These are phyloP conservation scores for Pythium chondricola DNA, from an alignment of 352 stramenopile genomes.

Conservation along the genomic window DNA sequence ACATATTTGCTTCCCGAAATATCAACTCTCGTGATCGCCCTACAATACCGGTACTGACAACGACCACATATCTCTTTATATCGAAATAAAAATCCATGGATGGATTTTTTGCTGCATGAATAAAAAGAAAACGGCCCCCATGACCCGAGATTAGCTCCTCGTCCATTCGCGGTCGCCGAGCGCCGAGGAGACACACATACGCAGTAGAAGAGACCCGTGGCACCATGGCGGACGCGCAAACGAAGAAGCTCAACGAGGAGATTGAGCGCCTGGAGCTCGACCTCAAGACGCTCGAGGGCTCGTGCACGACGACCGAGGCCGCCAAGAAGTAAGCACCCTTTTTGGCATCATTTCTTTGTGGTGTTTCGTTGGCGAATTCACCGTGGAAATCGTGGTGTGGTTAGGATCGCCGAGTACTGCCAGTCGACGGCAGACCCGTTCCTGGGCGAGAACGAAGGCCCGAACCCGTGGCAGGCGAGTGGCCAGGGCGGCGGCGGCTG, in stretches of 20 bases:
- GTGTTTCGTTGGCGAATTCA: not conserved
- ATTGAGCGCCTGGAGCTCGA: slow-evolving; percentile 72
- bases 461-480: slow-evolving; percentile 68
- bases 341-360: not conserved
- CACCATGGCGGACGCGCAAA: slow-evolving; percentile 36
- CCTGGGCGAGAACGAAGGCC: slow-evolving; percentile 64
- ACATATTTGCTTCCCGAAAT: no score
- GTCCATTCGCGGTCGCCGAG: no score
- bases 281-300: slow-evolving; percentile 71
- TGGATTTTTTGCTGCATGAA: no score
- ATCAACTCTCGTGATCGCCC: no score
- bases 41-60: no score
- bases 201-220: not conserved
- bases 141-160: no score
- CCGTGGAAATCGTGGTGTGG: not conserved
- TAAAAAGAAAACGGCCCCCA: no score
- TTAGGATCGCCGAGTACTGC: slow-evolving; percentile 68
- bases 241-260: slow-evolving; percentile 78
- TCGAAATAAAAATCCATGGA: no score
- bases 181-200: not conserved
- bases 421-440: slow-evolving; percentile 67
- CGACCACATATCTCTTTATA: no score
- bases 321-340: slow-evolving; percentile 65
- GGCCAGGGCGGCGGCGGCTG: slow-evolving; percentile 57
- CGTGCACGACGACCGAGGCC: slow-evolving; percentile 72